Evolutionary conservation across 1,284 basidiomycete species (phyloP), one percentile per base, ranked within the genome.

Genomic region (Veloboletus limbatus): DNA sequence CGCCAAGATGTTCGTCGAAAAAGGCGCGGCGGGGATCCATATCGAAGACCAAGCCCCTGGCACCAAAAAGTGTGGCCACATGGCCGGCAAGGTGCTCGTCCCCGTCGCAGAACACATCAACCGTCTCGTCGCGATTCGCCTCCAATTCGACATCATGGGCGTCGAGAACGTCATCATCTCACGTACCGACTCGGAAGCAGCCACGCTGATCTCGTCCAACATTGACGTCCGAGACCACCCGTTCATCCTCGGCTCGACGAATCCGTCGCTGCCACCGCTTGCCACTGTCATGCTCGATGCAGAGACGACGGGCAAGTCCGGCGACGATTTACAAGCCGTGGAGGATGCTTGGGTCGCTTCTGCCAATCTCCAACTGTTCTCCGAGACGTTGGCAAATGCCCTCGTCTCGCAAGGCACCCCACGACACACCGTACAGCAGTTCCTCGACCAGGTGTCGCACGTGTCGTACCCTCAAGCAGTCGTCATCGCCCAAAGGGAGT

Each of bases 141-240:
- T 88, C 45, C 76, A 78, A 57, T 77, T 72, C 49, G 80, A 82
- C 51, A 77, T 81, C 51, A 78, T 82, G 77, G 77, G 79, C 39
- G 80, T 81, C 25, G 79, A 81, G 38, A 81, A 80, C 55, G 72
- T 92, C 42, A 74, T 85, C 58, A 81, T 92, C 59, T 84, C 87
- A 14, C 79, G 89, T 35, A 92, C 89, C 1, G 89, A 92, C 62
- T 88, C 88, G 9, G 86, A 98, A 69, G 95, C 96, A 8, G 96
- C 96, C 4, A 98, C 95, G 2, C 82, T 99, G 56, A 92, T 99
- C 74, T 92, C 94, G 42, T 87, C 91, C 60, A 98, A 98, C 72
- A 92, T 99, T 53, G 97, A 99, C 70, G 84, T 88, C 59, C 88
- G 96, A 31, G 96, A 99, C 74, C 96, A 99, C 62, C 71, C 92